Percentiles rank a stretch among this genome's conserved stretches.
These are phyloP conservation scores for Yamadazyma membranifaciens DNA, from an alignment of 1,139 yeast species.

Conservation along the genomic window DNA sequence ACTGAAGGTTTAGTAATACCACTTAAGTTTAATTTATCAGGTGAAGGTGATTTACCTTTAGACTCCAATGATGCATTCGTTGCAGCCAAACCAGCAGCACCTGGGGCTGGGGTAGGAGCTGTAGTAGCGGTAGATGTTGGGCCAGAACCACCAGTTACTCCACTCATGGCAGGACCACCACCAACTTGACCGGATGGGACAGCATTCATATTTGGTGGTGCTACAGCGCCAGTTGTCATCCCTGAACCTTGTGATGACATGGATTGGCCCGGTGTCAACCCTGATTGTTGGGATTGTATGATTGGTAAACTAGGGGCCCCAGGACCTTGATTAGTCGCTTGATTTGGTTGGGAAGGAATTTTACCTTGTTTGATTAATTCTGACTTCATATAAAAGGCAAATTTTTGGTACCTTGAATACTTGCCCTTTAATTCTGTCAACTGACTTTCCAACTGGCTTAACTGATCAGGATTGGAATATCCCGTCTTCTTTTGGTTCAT, in stretches of 20 bases:
- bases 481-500: constrained; percentile 26
- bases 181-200: not conserved
- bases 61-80: constrained; percentile 9
- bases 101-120: constrained; percentile 10
- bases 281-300: not conserved
- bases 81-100: constrained; percentile 10
- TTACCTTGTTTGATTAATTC: constrained; percentile 36
- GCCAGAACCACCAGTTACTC: constrained; percentile 11
- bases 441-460: constrained; percentile 34
- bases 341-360: constrained; percentile 11
- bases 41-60: constrained; percentile 9
- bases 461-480: constrained; percentile 28
- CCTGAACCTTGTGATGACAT: not conserved
- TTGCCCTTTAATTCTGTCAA: constrained; percentile 34
- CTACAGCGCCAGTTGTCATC: not conserved
- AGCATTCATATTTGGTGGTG: not conserved
- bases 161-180: constrained; percentile 8
- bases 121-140: constrained; percentile 13
- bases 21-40: constrained; percentile 23
- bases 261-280: not conserved
- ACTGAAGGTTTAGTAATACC: constrained; percentile 65
- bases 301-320: not conserved
- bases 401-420: constrained; percentile 36
- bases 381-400: constrained; percentile 39
- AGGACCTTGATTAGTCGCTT: constrained; percentile 4